Evolutionary conservation across 2,329 filamentous ascomycete genomes (phyloP), one percentile per base, ranked within the genome.

Genomic region (Fusarium chlamydosporum): DNA sequence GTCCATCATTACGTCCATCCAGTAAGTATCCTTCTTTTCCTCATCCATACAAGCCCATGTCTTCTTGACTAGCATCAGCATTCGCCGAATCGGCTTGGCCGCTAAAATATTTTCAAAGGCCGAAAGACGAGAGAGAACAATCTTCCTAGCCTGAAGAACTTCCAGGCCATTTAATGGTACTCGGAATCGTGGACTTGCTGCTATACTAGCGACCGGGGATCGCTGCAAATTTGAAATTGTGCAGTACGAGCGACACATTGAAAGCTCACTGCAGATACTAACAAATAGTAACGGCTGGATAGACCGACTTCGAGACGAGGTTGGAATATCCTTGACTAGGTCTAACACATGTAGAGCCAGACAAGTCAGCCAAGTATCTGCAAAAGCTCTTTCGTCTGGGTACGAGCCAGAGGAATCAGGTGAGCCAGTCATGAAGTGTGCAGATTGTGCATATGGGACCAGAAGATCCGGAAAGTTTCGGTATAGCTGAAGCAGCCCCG

Each of bases 231-330:
- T 46, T 11, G 51, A 37, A 4, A 65, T 48, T 9, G 55, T 35
- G 33, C 55, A 48, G 20, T 51, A 61, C 8, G 59, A 65, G 4
- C 76, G 78, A 43, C 78, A 76, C 18, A 80, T 75, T 15, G 78
- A 78, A 16, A 84, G 74, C 56, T 84, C 82, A 18, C 79, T 81
- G 6, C 80, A 81, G 18, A 80, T 78, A 16, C 79, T 78, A 12
- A 83, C 78, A 2, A 84, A 76, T 5, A 84, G 69, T 18, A 84
- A 74, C 3, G 81, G 82, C 60, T 84, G 81, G 6, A 82, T 78
- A 20, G 80, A 83, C 43, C 80, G 77, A 2, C 81, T 82, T 27
- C 81, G 79, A 1, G 82, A 84, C 2, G 78, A 78, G 7, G 80
- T 75, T 0, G 82, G 79, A n/a, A 84, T 75, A 4, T 75, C 75